These are phyloP conservation scores for Leptosphaerulina australis DNA, from an alignment of 2,329 filamentous ascomycete species.

Conservation along the genomic window DNA sequence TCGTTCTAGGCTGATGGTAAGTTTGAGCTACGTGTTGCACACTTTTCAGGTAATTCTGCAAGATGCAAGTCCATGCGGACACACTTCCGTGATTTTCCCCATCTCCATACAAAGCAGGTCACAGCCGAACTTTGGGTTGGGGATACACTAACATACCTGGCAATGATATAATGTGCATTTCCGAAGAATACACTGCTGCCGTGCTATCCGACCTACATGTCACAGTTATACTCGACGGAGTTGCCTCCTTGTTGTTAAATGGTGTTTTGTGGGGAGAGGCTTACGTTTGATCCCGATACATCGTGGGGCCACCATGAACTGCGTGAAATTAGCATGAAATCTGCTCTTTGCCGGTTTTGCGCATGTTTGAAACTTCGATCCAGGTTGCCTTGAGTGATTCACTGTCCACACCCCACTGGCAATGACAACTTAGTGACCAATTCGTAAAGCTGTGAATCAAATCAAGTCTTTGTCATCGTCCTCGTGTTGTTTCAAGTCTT, in stretches of 20 bases:
- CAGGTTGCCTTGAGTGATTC: neutral
- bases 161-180: neutral
- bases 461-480: neutral
- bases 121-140: neutral
- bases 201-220: slow-evolving; percentile 12
- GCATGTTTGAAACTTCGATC: slow-evolving; percentile 2
- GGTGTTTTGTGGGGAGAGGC: slow-evolving; percentile 8
- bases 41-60: neutral
- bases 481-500: slow-evolving; percentile 5
- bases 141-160: neutral
- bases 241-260: slow-evolving; percentile 10
- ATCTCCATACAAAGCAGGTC: neutral
- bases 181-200: slow-evolving; percentile 1
- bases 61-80: slow-evolving; percentile 2
- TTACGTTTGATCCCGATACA: slow-evolving; percentile 5
- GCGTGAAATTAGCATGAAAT: slow-evolving; percentile 5
- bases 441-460: neutral
- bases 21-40: slow-evolving; percentile 4
- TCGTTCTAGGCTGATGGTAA: slow-evolving; percentile 8
- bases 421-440: slow-evolving; percentile 1
- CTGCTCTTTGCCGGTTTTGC: slow-evolving; percentile 4
- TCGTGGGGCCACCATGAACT: no score
- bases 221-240: slow-evolving; percentile 5
- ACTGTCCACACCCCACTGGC: neutral
- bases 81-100: neutral